These are phyloP conservation scores for Nothophaeocryptopus gaeumannii DNA, from an alignment of 2,329 filamentous ascomycete species.

Conservation along the genomic window DNA sequence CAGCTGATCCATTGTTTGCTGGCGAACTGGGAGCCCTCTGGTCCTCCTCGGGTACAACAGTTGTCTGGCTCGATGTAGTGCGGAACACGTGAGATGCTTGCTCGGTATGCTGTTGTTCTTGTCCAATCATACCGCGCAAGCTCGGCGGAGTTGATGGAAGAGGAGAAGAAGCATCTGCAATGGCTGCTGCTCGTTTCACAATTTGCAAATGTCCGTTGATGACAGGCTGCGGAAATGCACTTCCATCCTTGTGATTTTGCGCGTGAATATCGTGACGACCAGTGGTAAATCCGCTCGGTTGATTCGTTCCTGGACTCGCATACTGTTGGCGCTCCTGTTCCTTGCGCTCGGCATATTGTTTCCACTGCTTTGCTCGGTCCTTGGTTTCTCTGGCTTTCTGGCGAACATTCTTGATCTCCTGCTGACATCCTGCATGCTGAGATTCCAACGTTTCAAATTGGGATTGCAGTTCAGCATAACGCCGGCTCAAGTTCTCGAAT, in stretches of 20 bases:
- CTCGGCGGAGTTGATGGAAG: too few species aligned
- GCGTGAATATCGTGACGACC: too few species aligned
- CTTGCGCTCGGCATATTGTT: slow-evolving; percentile 21
- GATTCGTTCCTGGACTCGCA: background rate
- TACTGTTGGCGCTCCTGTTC: background rate
- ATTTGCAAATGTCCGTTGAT: too few species aligned
- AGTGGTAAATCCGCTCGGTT: too few species aligned
- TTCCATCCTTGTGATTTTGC: too few species aligned
- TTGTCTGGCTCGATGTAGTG: slow-evolving; percentile 45
- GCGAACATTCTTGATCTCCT: slow-evolving; percentile 7
- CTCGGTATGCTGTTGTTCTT: too few species aligned
- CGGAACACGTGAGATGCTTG: background rate
- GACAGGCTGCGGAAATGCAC: too few species aligned
- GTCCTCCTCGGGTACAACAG: slow-evolving; percentile 21
- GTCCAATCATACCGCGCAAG: too few species aligned
- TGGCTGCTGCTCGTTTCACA: too few species aligned
- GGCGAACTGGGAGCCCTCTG: too few species aligned
- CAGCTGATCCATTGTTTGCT: slow-evolving; percentile 1
- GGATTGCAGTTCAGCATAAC: slow-evolving; percentile 33
- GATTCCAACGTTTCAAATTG: slow-evolving; percentile 27
- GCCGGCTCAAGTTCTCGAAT: slow-evolving; percentile 28
- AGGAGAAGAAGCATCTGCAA: too few species aligned
- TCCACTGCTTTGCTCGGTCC: slow-evolving; percentile 35
- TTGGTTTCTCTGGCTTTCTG: slow-evolving; percentile 38
- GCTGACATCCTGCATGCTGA: slow-evolving; percentile 12